Evolutionary conservation across 805 yeast genomes (phyloP), one percentile per base, ranked within the genome.

Genomic region (Starmerella stigmatis): DNA sequence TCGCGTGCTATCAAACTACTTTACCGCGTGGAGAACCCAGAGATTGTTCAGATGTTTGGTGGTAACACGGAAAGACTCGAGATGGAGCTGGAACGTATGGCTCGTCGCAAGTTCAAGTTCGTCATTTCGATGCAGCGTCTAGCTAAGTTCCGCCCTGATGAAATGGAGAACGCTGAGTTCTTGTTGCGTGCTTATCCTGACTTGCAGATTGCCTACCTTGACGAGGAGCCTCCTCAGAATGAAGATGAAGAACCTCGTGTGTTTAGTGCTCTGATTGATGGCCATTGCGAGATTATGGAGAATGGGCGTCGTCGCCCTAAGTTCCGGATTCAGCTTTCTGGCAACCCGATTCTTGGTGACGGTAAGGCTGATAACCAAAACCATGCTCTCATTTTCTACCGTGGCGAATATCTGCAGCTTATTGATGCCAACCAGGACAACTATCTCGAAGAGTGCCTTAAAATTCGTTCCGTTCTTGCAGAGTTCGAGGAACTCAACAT

Each of bases 371-470:
- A 89, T 61, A 89, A 89, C 61, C 97, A 89, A 64, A 89, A 89
- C 59, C 83, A 83, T 60, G 77, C 94, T 2, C 61, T 89, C 31
- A 78, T 88, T 12, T 89, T 83, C 64, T 80, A 82, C 61, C 75
- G 97, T 45, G 97, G 97, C 19, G 97, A 89, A 59, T 88, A 86
- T 60, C 80, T 89, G 52, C 96, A 89, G 66, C 86, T 88, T 3
- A 78, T 89, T 48, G 97, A 89, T 70, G 95, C 97, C 1, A 89
- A 89, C 57, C 97, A 89, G 66, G 97, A 89, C 61, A 89, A 89
- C 61, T 89, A 89, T 59, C 64, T 89, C 25, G 97, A 89, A 62
- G 97, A 89, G 63, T 89, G 97, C 60, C 64, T 89, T 51, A 89
- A 89, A 68, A 81, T 89, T 31, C 74, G 95, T 55, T 77, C 94